Evolutionary conservation across 2,329 filamentous ascomycete genomes (phyloP).

Genomic region (Corynespora cassiicola): DNA sequence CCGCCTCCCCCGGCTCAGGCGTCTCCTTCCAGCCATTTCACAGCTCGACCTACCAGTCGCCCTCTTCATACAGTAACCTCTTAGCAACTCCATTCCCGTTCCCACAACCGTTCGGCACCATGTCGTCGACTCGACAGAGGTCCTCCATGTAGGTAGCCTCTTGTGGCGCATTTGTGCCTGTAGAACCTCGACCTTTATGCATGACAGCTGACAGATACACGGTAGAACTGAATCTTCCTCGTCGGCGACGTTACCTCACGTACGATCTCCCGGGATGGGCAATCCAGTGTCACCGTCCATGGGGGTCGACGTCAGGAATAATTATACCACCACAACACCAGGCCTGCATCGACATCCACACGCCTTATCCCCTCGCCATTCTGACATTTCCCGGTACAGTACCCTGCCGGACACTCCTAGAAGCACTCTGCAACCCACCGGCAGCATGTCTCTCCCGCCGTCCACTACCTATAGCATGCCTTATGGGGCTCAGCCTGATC

Average conservation of each 20-base stretch:
- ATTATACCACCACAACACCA: constrained; percentile 51
- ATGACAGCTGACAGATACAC: constrained; percentile 48
- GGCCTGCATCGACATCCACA: constrained; percentile 40
- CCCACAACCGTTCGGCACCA: constrained; percentile 47
- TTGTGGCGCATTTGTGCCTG: constrained; percentile 40
- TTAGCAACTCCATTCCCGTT: constrained; percentile 42
- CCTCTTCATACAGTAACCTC: too few species aligned
- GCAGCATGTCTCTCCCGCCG: constrained; percentile 37
- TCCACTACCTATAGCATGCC: constrained; percentile 22
- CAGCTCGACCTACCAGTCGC: too few species aligned
- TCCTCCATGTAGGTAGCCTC: constrained; percentile 53
- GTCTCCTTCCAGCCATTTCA: too few species aligned
- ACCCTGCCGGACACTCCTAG: constrained; percentile 45
- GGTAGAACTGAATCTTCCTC: constrained; percentile 54
- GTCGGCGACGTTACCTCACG: constrained; percentile 54
- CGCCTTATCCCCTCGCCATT: constrained; percentile 43
- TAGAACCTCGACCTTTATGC: constrained; percentile 39
- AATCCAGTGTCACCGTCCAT: constrained; percentile 50
- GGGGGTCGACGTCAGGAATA: constrained; percentile 50
- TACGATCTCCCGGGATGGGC: constrained; percentile 49
- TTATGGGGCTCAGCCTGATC: constrained; percentile 25
- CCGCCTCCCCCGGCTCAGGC: constrained; percentile 59
- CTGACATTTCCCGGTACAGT: constrained; percentile 41
- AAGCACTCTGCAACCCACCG: constrained; percentile 39
- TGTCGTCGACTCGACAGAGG: constrained; percentile 49